Conservation (phyloP, 345 rosid species). For the Eucalyptus shirleyi region DNA sequence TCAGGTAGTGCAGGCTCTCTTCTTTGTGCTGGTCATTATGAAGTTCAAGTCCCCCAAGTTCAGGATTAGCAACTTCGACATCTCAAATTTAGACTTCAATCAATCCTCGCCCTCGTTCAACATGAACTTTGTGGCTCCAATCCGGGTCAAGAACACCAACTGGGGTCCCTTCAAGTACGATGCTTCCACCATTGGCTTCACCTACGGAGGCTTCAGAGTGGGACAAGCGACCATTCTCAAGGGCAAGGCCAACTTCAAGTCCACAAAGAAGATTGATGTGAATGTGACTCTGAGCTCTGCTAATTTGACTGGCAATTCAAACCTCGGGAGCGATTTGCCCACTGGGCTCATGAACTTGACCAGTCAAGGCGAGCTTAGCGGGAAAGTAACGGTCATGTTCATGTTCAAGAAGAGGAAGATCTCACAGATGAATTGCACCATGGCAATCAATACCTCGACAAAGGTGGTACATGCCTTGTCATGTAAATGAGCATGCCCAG, state of each 20-base stretch:
- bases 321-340: not conserved
- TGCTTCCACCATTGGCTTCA: not conserved
- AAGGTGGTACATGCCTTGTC: not conserved
- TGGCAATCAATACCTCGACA: not conserved
- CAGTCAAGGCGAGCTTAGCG: not conserved
- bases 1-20: constrained; percentile 2
- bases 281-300: not conserved
- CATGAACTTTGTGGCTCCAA: not conserved
- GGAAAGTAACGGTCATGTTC: not conserved
- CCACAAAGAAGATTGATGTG: not conserved
- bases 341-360: not conserved
- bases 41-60: constrained; percentile 12
- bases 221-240: not conserved
- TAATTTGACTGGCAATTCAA: not conserved
- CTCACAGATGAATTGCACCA: not conserved
- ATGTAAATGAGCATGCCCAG: not conserved
- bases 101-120: not conserved
- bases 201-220: not conserved
- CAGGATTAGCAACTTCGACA: not conserved
- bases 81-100: not conserved
- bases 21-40: constrained; percentile 2
- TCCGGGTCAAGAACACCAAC: constrained; percentile 9
- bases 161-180: constrained; percentile 6
- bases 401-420: constrained; percentile 1
- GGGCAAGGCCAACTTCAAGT: constrained; percentile 1